Percentiles rank a stretch among this genome's conserved stretches.
These are phyloP conservation scores for Craspedostauros australis DNA, from an alignment of 108 stramenopile species.

Conservation along the genomic window DNA sequence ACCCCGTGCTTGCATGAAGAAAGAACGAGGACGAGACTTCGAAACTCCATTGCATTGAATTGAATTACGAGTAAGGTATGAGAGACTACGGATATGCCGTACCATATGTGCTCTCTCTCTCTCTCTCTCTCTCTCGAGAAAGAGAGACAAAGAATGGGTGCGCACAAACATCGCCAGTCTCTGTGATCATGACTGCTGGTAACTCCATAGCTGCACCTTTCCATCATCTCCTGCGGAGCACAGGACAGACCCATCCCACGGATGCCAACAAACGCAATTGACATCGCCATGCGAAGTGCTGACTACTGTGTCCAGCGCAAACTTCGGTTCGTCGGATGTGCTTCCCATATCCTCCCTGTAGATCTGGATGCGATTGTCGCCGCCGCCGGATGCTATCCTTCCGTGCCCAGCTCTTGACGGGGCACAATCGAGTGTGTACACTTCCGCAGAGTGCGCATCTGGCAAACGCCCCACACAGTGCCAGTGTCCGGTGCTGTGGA, in stretches of 20 bases:
- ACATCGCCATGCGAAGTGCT: slow-evolving; percentile 80
- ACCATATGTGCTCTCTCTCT: too few species aligned
- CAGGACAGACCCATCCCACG: slow-evolving; percentile 63
- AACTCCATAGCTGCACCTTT: slow-evolving; percentile 79
- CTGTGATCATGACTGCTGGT: slow-evolving; percentile 12
- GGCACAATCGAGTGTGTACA: slow-evolving; percentile 79
- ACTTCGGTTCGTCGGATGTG: slow-evolving; percentile 56
- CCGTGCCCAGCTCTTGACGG: slow-evolving; percentile 68
- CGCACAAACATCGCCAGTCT: too few species aligned
- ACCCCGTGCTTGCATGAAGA: too few species aligned
- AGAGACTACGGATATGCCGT: too few species aligned
- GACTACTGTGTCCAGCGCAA: slow-evolving; percentile 42
- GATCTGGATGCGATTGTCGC: slow-evolving; percentile 77
- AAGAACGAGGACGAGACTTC: too few species aligned
- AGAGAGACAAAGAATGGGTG: too few species aligned
- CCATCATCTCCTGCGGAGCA: slow-evolving; percentile 90
- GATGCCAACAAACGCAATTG: slow-evolving; percentile 96
- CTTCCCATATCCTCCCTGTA: slow-evolving; percentile 60
- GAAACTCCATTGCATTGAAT: too few species aligned
- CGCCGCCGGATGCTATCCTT: slow-evolving; percentile 75
- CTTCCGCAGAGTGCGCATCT: slow-evolving; percentile 55
- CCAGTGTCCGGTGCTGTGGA: slow-evolving; percentile 47
- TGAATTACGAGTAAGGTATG: too few species aligned
- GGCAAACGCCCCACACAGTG: slow-evolving; percentile 66
- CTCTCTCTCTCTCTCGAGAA: too few species aligned